Percentiles rank a stretch among this genome's conserved stretches.
Conservation (phyloP, 352 stramenopile species). For the Phytophthora ramorum region DNA sequence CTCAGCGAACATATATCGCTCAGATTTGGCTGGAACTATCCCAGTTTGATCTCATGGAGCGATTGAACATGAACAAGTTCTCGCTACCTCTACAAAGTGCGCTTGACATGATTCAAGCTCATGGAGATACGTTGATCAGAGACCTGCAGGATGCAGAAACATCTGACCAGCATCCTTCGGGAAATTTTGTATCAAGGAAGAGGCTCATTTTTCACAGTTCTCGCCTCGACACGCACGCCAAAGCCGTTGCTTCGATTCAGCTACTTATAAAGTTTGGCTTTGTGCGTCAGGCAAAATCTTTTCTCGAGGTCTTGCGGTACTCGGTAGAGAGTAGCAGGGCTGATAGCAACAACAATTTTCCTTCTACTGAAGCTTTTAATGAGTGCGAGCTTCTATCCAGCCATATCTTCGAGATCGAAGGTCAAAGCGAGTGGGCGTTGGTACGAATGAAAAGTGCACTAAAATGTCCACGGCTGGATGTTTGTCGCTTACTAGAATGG, state of each 20-base stretch:
- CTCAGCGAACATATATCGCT: slow-evolving; percentile 37
- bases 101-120: slow-evolving; percentile 55
- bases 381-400: slow-evolving; percentile 37
- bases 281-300: slow-evolving; percentile 61
- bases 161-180: not conserved
- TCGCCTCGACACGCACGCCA: slow-evolving; percentile 31
- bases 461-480: slow-evolving; percentile 25
- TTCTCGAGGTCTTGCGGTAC: slow-evolving; percentile 49
- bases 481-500: slow-evolving; percentile 43
- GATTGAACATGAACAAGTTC: slow-evolving; percentile 48
- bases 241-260: slow-evolving; percentile 36
- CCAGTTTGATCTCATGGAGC: slow-evolving; percentile 56
- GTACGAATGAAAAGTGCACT: slow-evolving; percentile 29
- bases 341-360: slow-evolving; percentile 8
- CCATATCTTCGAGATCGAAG: slow-evolving; percentile 50
- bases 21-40: slow-evolving; percentile 67
- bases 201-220: slow-evolving; percentile 36
- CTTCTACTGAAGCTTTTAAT: slow-evolving; percentile 1
- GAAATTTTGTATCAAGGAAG: slow-evolving; percentile 14
- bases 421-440: slow-evolving; percentile 28
- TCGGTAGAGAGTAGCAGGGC: slow-evolving; percentile 3
- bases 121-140: slow-evolving; percentile 46
- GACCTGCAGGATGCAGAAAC: slow-evolving; percentile 45
- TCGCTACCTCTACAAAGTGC: slow-evolving; percentile 59
- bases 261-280: slow-evolving; percentile 63